Conservation (phyloP, 2,329 filamentous ascomycete species). For the Cyphellophora attinorum region DNA sequence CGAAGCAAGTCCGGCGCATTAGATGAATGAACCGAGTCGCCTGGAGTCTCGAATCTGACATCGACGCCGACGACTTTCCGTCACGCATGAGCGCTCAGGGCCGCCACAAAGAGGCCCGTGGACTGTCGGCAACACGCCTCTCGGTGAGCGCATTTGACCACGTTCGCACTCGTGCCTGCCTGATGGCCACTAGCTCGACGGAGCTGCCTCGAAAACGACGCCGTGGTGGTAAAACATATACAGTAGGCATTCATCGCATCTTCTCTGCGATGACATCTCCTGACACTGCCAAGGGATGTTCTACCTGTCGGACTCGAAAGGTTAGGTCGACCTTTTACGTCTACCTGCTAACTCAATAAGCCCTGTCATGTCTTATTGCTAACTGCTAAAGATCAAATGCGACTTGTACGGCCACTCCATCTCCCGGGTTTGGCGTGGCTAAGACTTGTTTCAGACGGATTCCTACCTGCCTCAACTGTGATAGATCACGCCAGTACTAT, state of each 20-base stretch:
- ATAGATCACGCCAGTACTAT: background rate
- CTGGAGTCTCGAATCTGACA: no score
- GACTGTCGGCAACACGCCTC: no score
- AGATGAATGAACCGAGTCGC: no score
- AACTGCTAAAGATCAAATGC: no score
- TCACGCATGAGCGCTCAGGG: no score
- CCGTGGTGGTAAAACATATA: constrained; percentile 1
- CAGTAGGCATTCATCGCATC: background rate
- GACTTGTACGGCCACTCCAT: background rate
- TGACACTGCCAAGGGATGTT: background rate
- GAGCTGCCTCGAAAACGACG: background rate
- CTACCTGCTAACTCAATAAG: no score
- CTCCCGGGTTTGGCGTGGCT: background rate
- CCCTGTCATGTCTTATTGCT: no score
- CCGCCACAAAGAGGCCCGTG: no score
- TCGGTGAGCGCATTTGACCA: background rate
- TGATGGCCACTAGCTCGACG: background rate
- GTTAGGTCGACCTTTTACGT: no score
- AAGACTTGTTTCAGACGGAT: background rate
- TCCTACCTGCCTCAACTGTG: background rate
- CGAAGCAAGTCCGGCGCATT: no score
- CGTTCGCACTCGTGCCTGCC: background rate
- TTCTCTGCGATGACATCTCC: no score
- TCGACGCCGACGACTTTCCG: no score
- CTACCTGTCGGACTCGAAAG: background rate